Evolutionary conservation across 192 early-diverging fungal genomes (phyloP).

Genomic region (Obelidium mucronatum): DNA sequence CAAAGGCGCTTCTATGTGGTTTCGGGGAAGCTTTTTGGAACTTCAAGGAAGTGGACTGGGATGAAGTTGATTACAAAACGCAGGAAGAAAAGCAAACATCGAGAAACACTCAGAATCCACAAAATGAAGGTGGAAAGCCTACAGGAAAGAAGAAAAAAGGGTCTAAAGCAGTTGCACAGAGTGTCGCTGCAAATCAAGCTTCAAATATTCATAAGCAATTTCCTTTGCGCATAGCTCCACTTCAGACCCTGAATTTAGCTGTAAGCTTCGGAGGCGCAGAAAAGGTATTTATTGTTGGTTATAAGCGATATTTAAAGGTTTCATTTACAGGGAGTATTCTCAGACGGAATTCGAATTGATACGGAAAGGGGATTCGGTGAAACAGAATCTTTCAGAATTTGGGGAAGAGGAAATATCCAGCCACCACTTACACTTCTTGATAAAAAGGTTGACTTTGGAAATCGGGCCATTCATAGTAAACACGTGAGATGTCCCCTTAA

Average conservation of each 20-base stretch:
- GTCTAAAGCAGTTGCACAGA: constrained; percentile 1
- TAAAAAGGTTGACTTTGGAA: constrained; percentile 62
- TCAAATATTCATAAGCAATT: constrained; percentile 41
- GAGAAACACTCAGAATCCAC: neutral
- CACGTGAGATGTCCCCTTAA: constrained; percentile 43
- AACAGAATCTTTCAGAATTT: constrained; percentile 42
- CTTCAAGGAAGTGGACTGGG: constrained; percentile 56
- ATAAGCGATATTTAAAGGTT: neutral
- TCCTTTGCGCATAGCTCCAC: constrained; percentile 50
- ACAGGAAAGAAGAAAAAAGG: constrained; percentile 22
- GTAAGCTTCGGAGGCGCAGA: constrained; percentile 50
- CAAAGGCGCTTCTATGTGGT: neutral
- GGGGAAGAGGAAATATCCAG: constrained; percentile 54
- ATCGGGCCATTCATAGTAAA: constrained; percentile 51
- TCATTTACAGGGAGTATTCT: constrained; percentile 42
- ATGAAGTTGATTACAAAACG: constrained; percentile 54
- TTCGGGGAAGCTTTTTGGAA: constrained; percentile 32
- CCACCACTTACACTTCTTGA: constrained; percentile 52
- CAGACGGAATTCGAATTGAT: constrained; percentile 43
- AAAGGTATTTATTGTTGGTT: constrained; percentile 33
- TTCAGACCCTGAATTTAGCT: constrained; percentile 32
- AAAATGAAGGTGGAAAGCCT: neutral
- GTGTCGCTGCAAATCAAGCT: constrained; percentile 1
- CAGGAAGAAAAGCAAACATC: constrained; percentile 29
- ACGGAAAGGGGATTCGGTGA: constrained; percentile 54